phyloP scores from a whole-genome alignment of 1,284 basidiomycete genomes.

The Trametes versicolor region DNA sequence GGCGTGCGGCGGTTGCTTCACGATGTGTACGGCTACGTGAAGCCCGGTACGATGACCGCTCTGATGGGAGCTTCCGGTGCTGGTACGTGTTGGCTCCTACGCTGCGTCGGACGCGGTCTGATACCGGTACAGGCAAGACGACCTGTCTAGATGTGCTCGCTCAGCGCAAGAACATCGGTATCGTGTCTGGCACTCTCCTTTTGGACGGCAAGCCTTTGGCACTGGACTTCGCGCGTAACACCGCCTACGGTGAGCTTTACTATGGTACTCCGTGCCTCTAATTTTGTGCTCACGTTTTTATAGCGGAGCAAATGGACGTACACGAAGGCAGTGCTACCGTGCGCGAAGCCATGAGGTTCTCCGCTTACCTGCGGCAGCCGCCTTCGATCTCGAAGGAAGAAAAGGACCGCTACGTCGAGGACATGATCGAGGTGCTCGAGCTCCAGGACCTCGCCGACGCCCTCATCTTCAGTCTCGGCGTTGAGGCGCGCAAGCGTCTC shows the following conservation, averaged over 20 bases:
- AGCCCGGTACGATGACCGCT: slow-evolving; percentile 85
- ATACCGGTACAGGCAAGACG: slow-evolving; percentile 66
- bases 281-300: slow-evolving; percentile 44
- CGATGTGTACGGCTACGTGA: slow-evolving; percentile 90
- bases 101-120: not conserved
- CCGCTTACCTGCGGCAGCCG: slow-evolving; percentile 91
- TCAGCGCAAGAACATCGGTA: slow-evolving; percentile 88
- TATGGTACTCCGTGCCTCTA: slow-evolving; percentile 35
- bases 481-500: slow-evolving; percentile 87
- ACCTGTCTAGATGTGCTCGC: slow-evolving; percentile 91
- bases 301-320: slow-evolving; percentile 90
- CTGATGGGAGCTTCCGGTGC: slow-evolving; percentile 87
- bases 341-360: slow-evolving; percentile 91
- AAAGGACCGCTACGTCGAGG: slow-evolving; percentile 85
- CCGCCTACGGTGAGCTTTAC: slow-evolving; percentile 70
- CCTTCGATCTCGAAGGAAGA: slow-evolving; percentile 75
- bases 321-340: slow-evolving; percentile 90
- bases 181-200: slow-evolving; percentile 83
- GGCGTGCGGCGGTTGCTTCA: slow-evolving; percentile 80
- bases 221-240: slow-evolving; percentile 81
- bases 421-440: slow-evolving; percentile 78
- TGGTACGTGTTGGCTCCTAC: slow-evolving; percentile 39
- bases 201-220: slow-evolving; percentile 83
- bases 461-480: slow-evolving; percentile 67
- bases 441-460: slow-evolving; percentile 73